Evolutionary conservation across 129 eudicot genomes (phyloP).

Genomic region (Pulicaria dysenterica): DNA sequence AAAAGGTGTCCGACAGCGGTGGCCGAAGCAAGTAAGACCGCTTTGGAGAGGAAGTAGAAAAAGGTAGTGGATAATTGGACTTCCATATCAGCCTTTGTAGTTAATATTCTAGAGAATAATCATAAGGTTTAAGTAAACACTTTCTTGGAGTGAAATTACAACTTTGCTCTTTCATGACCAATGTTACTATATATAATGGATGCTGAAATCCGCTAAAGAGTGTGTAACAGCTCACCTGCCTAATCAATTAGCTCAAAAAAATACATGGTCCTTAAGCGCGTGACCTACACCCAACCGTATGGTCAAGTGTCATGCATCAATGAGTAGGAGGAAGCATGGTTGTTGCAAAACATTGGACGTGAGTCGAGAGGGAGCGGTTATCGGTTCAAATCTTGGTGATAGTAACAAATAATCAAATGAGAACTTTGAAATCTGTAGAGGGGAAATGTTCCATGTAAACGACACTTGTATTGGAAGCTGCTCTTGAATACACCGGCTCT

Average conservation of each 20-base stretch:
- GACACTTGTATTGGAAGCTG: too few species aligned
- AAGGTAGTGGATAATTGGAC: constrained; percentile 16
- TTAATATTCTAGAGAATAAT: neutral
- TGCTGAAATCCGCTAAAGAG: neutral
- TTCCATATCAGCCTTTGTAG: constrained; percentile 12
- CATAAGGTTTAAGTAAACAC: constrained; percentile 4
- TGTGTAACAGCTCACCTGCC: neutral
- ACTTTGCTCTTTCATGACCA: too few species aligned
- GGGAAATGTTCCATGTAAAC: too few species aligned
- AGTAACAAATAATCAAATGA: neutral
- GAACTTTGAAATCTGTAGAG: too few species aligned
- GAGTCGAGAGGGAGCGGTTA: neutral
- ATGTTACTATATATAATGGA: neutral
- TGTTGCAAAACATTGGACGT: too few species aligned
- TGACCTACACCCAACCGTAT: too few species aligned
- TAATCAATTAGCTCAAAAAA: neutral
- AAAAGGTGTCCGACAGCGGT: constrained; percentile 27
- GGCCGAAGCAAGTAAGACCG: constrained; percentile 9
- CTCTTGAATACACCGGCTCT: too few species aligned
- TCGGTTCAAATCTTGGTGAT: neutral
- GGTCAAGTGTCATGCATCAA: too few species aligned
- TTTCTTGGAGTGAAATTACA: too few species aligned
- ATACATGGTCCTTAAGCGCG: neutral
- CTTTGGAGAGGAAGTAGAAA: constrained; percentile 11
- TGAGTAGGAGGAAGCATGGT: too few species aligned